Percentiles rank a stretch among this genome's conserved stretches.
These are phyloP conservation scores for Rhizopus microsporus DNA, from an alignment of 371 early-diverging fungal species.

Conservation along the genomic window DNA sequence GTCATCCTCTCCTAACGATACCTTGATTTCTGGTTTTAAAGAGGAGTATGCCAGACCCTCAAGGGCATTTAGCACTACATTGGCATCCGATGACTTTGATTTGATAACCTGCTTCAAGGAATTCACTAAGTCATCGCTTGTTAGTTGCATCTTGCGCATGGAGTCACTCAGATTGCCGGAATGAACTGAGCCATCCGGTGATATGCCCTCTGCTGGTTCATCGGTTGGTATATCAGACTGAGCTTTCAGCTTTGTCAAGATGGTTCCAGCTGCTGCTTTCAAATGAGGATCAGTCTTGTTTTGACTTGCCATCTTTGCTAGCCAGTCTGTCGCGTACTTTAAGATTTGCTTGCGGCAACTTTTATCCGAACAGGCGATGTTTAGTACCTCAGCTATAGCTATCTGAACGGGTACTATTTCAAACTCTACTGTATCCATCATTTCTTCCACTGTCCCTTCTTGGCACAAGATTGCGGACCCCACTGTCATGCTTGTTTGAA, in stretches of 20 bases:
- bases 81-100: constrained; percentile 34
- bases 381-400: constrained; percentile 63
- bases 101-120: constrained; percentile 39
- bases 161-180: constrained; percentile 24
- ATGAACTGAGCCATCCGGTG: constrained; percentile 2
- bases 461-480: constrained; percentile 65
- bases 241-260: constrained; percentile 65
- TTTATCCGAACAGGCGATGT: constrained; percentile 67
- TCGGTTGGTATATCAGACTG: constrained; percentile 31
- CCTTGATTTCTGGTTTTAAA: constrained; percentile 63
- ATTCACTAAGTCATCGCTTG: constrained; percentile 33
- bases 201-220: constrained; percentile 23
- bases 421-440: constrained; percentile 73
- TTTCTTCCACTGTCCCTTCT: constrained; percentile 64
- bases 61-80: constrained; percentile 43
- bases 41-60: constrained; percentile 81
- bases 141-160: constrained; percentile 36
- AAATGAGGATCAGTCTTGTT: constrained; percentile 49
- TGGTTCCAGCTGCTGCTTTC: constrained; percentile 62
- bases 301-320: constrained; percentile 51
- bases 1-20: constrained; percentile 55
- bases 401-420: constrained; percentile 65
- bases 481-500: constrained; percentile 61
- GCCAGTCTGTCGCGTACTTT: constrained; percentile 53
- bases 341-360: constrained; percentile 62